Evolutionary conservation across 2,329 filamentous ascomycete genomes (phyloP).

Genomic region (Pseudopyricularia javanii): DNA sequence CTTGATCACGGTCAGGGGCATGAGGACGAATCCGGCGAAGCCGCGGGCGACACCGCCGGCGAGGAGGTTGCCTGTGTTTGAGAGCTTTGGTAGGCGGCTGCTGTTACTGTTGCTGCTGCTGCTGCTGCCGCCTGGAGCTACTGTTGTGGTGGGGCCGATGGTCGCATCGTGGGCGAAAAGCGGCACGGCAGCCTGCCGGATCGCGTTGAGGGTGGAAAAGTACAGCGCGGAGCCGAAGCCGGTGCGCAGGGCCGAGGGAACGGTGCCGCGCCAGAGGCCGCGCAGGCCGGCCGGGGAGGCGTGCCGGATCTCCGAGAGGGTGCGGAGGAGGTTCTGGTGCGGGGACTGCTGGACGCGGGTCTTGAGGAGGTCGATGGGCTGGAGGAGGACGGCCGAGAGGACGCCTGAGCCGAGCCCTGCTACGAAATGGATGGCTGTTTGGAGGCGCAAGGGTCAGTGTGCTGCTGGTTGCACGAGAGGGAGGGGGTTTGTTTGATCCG

Average conservation of each 20-base stretch:
- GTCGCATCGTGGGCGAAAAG: slow-evolving; percentile 15
- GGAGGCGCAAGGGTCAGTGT: neutral
- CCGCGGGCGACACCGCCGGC: slow-evolving; percentile 78
- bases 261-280: slow-evolving; percentile 80
- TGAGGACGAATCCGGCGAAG: slow-evolving; percentile 79
- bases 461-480: neutral
- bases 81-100: slow-evolving; percentile 69
- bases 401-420: slow-evolving; percentile 82
- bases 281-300: slow-evolving; percentile 16
- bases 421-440: slow-evolving; percentile 67
- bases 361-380: slow-evolving; percentile 92
- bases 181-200: slow-evolving; percentile 53
- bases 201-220: slow-evolving; percentile 75
- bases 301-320: slow-evolving; percentile 54
- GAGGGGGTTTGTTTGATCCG: too few relatives aligned
- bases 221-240: slow-evolving; percentile 90
- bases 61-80: slow-evolving; percentile 71
- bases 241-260: slow-evolving; percentile 86
- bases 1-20: slow-evolving; percentile 94
- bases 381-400: slow-evolving; percentile 77
- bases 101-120: slow-evolving; percentile 27
- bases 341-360: slow-evolving; percentile 87
- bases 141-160: neutral
- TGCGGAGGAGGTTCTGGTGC: slow-evolving; percentile 53
- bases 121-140: slow-evolving; percentile 7